These are phyloP conservation scores for Ophiocordyceps camponoti-rufipedis DNA, from an alignment of 2,329 filamentous ascomycete genomes.

Conservation along the genomic window DNA sequence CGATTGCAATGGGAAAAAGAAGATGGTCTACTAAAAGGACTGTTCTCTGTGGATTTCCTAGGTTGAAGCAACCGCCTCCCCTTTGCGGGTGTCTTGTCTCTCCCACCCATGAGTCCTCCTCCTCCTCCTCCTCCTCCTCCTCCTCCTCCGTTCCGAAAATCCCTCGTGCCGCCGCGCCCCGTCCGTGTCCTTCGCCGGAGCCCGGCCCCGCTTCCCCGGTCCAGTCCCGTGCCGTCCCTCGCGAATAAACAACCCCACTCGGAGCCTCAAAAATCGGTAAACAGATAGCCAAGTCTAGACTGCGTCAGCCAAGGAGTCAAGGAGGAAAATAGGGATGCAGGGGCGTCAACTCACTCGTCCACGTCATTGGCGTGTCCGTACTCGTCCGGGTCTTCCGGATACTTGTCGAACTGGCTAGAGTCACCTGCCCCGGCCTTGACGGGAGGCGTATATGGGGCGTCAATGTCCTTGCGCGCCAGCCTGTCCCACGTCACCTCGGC, in stretches of 20 bases:
- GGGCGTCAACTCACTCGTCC: conserved; percentile 56
- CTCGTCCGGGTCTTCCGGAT: conserved; percentile 88
- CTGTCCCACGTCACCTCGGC: conserved; percentile 96
- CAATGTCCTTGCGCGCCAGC: conserved; percentile 86
- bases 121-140: not conserved
- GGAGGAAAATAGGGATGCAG: too few species aligned
- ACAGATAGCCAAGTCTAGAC: conserved; percentile 51
- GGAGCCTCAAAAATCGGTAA: conserved; percentile 51
- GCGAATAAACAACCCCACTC: too few species aligned
- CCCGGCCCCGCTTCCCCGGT: too few species aligned
- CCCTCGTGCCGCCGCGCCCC: too few species aligned
- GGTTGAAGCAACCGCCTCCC: not conserved
- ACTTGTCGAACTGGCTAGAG: conserved; percentile 94
- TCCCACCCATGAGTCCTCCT: not conserved
- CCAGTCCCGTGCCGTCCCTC: not conserved
- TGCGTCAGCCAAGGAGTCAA: conserved; percentile 4
- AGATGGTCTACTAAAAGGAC: not conserved
- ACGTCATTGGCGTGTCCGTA: conserved; percentile 57
- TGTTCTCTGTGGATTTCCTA: not conserved
- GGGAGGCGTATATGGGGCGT: conserved; percentile 91
- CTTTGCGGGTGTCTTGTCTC: not conserved
- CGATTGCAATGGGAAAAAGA: not conserved
- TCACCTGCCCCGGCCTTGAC: conserved; percentile 88
- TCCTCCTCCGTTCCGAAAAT: not conserved
- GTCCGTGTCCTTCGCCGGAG: not conserved